Base-by-base conservation (phyloP, 345 rosid species). In the Anacardium occidentale region DNA sequence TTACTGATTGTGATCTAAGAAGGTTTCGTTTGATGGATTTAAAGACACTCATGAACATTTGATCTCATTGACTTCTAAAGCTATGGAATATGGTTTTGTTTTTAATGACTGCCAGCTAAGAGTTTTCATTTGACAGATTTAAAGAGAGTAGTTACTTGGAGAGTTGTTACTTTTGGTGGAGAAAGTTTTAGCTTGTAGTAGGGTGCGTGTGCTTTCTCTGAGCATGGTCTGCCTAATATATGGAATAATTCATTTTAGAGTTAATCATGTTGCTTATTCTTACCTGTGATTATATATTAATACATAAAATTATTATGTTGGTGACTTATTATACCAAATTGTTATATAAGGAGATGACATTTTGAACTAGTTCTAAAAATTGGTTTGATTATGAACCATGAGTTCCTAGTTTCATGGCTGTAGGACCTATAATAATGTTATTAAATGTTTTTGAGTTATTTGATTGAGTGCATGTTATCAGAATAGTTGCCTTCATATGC, bases 41-140 rank as follows among this genome's bases (percentile, higher is more conserved):
- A 53, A 56, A 63, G 62, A 40, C 15, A 66, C 59, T 65, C 66
- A 7, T 29, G 66, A 26, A 20, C 62, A 40, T 32, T 13, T 18
- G 37, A 14, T 69, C 75, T 69, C 69, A 22, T 29, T 54, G 14
- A 69, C 54, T 37, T 22, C 44, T 22, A 51, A 37, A 63, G 66
- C 29, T 55, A 24, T 24, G 26, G 56, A 17, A 66, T 25, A 32
- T 68, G 63, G 60, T 69, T 34, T 20, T 29, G 9, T 22, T 25
- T 52, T 60, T 10, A 45, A 45, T 21, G 44, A 9, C 12, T 57
- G 37, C 26, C 51, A 73, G 51, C 48, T 69, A 51, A 7, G 3
- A 7, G 25, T 25, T 56, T 57, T 59, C 45, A 65, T 73, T 37
- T 59, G 57, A 59, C 44, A 20, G 24, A 69, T 54, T 26, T 64